Conservation (phyloP, 176 grass and related monocot genomes). For the Avena eriantha region DNA sequence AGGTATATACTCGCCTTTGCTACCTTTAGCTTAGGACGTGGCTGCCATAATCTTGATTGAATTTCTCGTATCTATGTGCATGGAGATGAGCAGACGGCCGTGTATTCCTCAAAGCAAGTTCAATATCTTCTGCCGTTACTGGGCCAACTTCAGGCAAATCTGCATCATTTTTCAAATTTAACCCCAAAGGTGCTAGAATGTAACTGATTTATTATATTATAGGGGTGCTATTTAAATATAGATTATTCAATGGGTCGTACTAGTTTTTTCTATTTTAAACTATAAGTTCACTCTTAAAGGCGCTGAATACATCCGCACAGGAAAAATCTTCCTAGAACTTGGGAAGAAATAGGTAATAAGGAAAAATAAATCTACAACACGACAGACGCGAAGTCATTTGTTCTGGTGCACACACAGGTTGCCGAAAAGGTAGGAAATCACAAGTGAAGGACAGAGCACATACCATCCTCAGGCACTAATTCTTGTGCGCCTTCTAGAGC, state of each 20-base stretch:
- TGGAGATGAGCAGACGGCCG: constrained; percentile 90
- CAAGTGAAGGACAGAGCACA: constrained; percentile 43
- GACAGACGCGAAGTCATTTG: neutral
- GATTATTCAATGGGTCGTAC: neutral
- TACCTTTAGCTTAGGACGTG: constrained; percentile 62
- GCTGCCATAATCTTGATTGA: constrained; percentile 95
- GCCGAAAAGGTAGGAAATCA: constrained; percentile 10
- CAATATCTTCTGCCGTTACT: constrained; percentile 60
- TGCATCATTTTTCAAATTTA: constrained; percentile 43
- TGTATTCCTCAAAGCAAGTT: constrained; percentile 86
- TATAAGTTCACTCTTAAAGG: neutral
- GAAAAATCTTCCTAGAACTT: constrained; percentile 29
- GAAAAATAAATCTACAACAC: neutral
- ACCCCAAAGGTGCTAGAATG: neutral
- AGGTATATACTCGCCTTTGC: neutral
- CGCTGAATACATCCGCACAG: constrained; percentile 4
- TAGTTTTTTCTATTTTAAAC: constrained; percentile 14
- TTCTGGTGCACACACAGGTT: constrained; percentile 23
- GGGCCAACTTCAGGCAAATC: constrained; percentile 85
- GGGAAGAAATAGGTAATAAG: constrained; percentile 7
- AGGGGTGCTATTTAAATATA: neutral
- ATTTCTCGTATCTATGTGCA: constrained; percentile 85
- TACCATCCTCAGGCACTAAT: constrained; percentile 72
- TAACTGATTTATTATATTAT: neutral
- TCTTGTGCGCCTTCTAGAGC: constrained; percentile 69